Percentiles rank a stretch among this genome's conserved stretches.
phyloP scores from a whole-genome alignment of 2,329 filamentous ascomycete species.

The Ciborinia camelliae region DNA sequence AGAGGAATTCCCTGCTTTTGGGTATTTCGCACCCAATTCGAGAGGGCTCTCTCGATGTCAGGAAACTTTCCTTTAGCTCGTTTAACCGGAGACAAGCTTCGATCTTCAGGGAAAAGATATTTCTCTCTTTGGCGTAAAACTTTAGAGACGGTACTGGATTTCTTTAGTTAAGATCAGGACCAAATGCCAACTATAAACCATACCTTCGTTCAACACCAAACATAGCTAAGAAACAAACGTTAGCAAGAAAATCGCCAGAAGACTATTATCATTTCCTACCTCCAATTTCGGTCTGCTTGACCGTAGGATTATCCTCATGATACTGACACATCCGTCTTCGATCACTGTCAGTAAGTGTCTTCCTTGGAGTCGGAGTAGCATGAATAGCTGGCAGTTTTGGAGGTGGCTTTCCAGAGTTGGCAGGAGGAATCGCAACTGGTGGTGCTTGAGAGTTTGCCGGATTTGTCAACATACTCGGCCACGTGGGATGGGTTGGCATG shows the following conservation, averaged over 20 bases:
- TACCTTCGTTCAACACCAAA: slow-evolving; percentile 99
- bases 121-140: slow-evolving; percentile 93
- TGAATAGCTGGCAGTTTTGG: slow-evolving; percentile 49
- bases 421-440: slow-evolving; percentile 53
- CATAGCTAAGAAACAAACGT: slow-evolving; percentile 51
- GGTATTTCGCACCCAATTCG: slow-evolving; percentile 81
- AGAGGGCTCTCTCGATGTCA: slow-evolving; percentile 87
- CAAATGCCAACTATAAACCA: slow-evolving; percentile 10
- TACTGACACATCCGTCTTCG: slow-evolving; percentile 91
- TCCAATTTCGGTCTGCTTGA: slow-evolving; percentile 96
- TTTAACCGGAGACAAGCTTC: slow-evolving; percentile 75
- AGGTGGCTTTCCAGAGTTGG: slow-evolving; percentile 45
- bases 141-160: slow-evolving; percentile 88
- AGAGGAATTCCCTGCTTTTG: slow-evolving; percentile 71
- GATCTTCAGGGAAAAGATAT: slow-evolving; percentile 80
- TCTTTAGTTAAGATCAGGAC: neutral
- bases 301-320: slow-evolving; percentile 81
- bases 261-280: slow-evolving; percentile 47
- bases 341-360: slow-evolving; percentile 88
- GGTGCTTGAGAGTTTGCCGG: slow-evolving; percentile 59
- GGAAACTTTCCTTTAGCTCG: slow-evolving; percentile 80
- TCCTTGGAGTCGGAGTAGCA: slow-evolving; percentile 64
- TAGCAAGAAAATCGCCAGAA: slow-evolving; percentile 1
- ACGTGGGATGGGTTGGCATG: slow-evolving; percentile 63
- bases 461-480: slow-evolving; percentile 80